Evolutionary conservation across 345 rosid genomes (phyloP), one percentile per base, ranked within the genome.

Genomic region (Ailanthus altissimus): DNA sequence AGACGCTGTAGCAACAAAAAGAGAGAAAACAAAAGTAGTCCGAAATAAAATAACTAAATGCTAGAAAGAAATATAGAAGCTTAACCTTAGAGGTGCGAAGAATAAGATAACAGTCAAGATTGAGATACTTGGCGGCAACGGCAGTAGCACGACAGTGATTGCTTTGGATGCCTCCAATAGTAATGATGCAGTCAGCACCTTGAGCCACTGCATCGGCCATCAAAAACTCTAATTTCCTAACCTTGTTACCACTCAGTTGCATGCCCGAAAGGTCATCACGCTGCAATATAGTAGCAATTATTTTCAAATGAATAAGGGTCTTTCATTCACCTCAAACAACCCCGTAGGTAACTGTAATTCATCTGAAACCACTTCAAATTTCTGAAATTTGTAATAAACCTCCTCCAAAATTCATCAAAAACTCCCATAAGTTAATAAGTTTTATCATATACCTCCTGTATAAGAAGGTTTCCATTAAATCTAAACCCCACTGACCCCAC

Each of bases 231-330:
- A 94, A 81, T 76, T 94, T 94, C 61, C 97, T 81, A 13, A 91
- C 97, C 82, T 92, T 94, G 85, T 94, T 94, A 4, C 98, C 98
- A 51, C 98, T 94, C 90, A 94, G 26, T 80, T 94, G 93, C 98
- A 94, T 89, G 28, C 98, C 98, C 0, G 98, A 85, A 16, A 91
- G 85, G 66, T 94, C 98, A 79, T 94, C 98, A 1, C 97, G 89
- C 97, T 93, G 62, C 73, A 8, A 66, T 53, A 59, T 49, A 20
- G 49, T 43, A 0, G 65, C 10, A 46, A 20, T 60, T 46, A n/a
- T 46, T 28, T 21, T 23, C 1, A 61, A 78, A 4, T 8, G 12
- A 1, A 62, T 40, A 14, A 18, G 38, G 18, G 38, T 5, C 4
- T 8, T 3, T 63, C 47, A 36, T 28, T 1, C 5, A 63, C 18